Percentiles rank a stretch among this genome's conserved stretches.
These are phyloP conservation scores for Gamsiella multidivaricata DNA, from an alignment of 192 early-diverging fungal genomes.

Conservation along the genomic window DNA sequence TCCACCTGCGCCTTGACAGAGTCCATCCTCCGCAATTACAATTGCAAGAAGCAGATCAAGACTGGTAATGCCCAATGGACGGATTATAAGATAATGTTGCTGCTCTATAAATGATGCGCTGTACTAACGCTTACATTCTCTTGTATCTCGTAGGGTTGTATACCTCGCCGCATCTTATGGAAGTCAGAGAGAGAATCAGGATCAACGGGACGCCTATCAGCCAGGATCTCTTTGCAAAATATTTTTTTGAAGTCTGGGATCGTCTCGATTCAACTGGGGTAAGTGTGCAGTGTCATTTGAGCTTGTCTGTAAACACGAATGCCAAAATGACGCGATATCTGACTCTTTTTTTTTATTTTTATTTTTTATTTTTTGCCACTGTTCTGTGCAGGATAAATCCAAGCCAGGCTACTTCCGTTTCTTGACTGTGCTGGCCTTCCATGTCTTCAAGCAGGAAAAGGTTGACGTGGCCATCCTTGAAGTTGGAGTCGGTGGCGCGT, in stretches of 20 bases:
- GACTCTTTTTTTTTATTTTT: background rate
- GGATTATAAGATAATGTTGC: no score
- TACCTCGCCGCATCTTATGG: conserved; percentile 93
- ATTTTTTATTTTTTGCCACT: background rate
- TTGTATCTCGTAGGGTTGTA: conserved; percentile 74
- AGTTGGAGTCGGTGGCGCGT: conserved; percentile 87
- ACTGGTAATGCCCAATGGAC: conserved; percentile 36
- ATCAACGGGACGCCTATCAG: conserved; percentile 88
- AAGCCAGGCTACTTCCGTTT: conserved; percentile 91
- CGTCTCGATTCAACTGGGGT: conserved; percentile 63
- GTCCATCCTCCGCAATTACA: conserved; percentile 73
- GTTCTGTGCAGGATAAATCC: conserved; percentile 56
- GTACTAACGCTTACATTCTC: background rate
- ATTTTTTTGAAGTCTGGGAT: conserved; percentile 92
- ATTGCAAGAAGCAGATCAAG: conserved; percentile 37
- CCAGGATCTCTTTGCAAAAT: conserved; percentile 69
- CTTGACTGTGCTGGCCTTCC: conserved; percentile 91
- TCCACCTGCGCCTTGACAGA: conserved; percentile 86
- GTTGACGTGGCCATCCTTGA: conserved; percentile 87
- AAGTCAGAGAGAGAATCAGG: conserved; percentile 93
- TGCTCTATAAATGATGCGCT: no score
- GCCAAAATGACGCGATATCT: background rate
- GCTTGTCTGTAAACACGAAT: background rate
- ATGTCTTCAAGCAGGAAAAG: conserved; percentile 84
- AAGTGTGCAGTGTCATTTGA: background rate